Conservation (phyloP, 306 rosid genomes). For the Cercis canadensis region DNA sequence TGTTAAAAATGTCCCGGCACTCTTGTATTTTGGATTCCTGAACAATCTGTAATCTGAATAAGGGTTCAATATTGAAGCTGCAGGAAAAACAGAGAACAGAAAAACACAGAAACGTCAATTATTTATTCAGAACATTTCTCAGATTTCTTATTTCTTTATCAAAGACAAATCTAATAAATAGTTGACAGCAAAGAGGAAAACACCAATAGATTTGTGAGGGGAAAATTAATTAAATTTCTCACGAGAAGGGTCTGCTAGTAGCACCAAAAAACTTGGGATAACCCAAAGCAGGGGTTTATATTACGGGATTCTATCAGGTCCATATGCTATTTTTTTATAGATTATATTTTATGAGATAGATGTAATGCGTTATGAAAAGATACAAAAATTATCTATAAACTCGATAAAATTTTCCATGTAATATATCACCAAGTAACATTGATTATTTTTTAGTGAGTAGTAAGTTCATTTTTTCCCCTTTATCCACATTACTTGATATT, state of each 20-base stretch:
- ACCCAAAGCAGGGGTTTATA: background rate
- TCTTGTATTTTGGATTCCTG: slow-evolving; percentile 66
- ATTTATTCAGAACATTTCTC: slow-evolving; percentile 9
- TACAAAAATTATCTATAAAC: background rate
- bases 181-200: slow-evolving; percentile 24
- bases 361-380: background rate
- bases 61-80: slow-evolving; percentile 74
- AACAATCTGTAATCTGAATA: slow-evolving; percentile 27
- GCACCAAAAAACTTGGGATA: background rate
- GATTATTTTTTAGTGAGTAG: slow-evolving; percentile 15
- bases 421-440: slow-evolving; percentile 5
- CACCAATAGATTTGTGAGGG: slow-evolving; percentile 25
- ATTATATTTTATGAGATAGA: background rate
- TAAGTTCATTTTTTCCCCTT: background rate
- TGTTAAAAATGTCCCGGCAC: slow-evolving; percentile 52
- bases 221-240: background rate
- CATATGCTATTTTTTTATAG: background rate
- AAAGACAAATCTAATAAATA: slow-evolving; percentile 19
- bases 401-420: background rate
- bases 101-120: slow-evolving; percentile 38
- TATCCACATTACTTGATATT: slow-evolving; percentile 1
- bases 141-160: slow-evolving; percentile 5
- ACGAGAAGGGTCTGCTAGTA: slow-evolving; percentile 14
- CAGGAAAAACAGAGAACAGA: slow-evolving; percentile 38
- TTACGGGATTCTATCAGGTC: background rate